These are phyloP conservation scores for Babesia caballi DNA, from an alignment of 169 alveolate genomes.

Conservation along the genomic window DNA sequence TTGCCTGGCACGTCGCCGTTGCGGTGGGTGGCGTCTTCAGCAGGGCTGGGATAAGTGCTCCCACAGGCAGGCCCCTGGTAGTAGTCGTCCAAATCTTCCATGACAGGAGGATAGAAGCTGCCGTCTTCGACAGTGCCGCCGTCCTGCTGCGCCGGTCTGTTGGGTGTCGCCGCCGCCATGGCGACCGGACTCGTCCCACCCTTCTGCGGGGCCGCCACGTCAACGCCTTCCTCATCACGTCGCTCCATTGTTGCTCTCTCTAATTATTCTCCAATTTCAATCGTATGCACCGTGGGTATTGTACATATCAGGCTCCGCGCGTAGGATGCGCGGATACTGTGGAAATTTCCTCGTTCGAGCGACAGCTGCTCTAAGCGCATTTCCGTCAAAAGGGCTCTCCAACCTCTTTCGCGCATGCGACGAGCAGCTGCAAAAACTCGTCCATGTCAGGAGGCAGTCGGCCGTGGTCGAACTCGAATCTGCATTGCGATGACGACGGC, in stretches of 20 bases:
- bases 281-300: no score
- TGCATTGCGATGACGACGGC: neutral
- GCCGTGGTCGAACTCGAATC: neutral
- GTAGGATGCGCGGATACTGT: neutral
- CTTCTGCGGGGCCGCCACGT: no score
- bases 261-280: no score
- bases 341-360: slow-evolving; percentile 3
- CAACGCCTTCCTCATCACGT: no score
- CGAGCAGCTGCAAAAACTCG: slow-evolving; percentile 50
- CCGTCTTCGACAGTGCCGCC: no score
- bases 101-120: no score
- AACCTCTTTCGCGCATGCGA: slow-evolving; percentile 27
- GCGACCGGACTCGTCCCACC: no score
- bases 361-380: neutral
- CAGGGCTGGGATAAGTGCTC: neutral
- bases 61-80: neutral
- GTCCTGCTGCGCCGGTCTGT: no score
- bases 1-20: neutral
- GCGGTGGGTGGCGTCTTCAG: neutral
- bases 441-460: slow-evolving; percentile 41
- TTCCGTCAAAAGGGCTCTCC: neutral
- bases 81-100: no score
- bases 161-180: no score
- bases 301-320: neutral
- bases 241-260: no score